Base-by-base conservation (phyloP, 1,139 yeast species). In the Pichia sp. region DNA sequence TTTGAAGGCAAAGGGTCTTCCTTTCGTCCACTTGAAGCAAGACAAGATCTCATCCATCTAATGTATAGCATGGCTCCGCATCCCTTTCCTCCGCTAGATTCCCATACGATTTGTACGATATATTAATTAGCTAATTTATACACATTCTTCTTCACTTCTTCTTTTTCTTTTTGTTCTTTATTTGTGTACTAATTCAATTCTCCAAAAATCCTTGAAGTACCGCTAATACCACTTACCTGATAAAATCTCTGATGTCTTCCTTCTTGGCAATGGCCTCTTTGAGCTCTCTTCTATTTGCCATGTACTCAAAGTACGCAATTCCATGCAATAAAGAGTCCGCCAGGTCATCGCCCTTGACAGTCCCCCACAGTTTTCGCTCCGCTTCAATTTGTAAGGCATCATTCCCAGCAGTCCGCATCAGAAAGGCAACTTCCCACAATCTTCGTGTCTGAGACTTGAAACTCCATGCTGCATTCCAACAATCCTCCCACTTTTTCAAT, bases 241-340 rank as follows among this genome's bases (percentile, higher is more conserved):
- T 11, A 6, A 25, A 25, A 11, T 25, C 27, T 14, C 12, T 25
- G 2, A 25, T 13, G 11, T 33, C 16, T 4, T 17, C 23, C 8
- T 23, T 17, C 3, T 25, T 17, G 11, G 24, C 13, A 18, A 37
- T n/a, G 3, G 30, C 5, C 9, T 23, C 21, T 3, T 16, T 7
- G 9, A 39, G 22, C 10, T 6, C 9, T 11, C 16, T n/a, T 29
- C 52, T 53, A 35, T 64, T 66, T 3, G 47, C 46, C 35, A 66
- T 62, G 76, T 80, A 75, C 13, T 62, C 56, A 12, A 62, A 39
- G 71, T 75, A 74, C 0, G 75, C 64, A 0, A 75, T 37, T 0
- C 73, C 80, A 52, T 78, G 84, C 5, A 77, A 52, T 14, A 78
- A 55, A 0, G 79, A 64, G 50, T 78, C 86, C 8, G 73, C 69